Conservation (phyloP, 208 protist genomes). For the Crithidia expoeki region DNA sequence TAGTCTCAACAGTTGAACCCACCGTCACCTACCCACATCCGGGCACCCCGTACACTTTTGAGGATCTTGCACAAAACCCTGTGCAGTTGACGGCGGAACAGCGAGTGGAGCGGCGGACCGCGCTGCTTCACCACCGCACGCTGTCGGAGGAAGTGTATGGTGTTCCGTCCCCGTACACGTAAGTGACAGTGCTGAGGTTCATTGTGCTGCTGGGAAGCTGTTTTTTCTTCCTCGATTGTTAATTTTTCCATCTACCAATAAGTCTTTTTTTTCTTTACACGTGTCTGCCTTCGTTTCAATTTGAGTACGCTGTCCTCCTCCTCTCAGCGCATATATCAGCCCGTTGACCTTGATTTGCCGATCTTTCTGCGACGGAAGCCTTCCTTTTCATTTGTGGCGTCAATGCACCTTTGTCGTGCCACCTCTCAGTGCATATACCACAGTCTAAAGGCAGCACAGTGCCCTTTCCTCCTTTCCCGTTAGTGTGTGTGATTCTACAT, state of each 20-base stretch:
- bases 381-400: too few relatives aligned
- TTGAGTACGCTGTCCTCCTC: background rate
- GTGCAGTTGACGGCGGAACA: conserved; percentile 15
- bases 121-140: conserved; percentile 20
- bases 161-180: conserved; percentile 8
- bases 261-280: background rate
- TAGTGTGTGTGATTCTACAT: too few relatives aligned
- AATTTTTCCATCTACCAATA: background rate
- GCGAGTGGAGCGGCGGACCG: conserved; percentile 17
- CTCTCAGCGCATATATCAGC: too few relatives aligned
- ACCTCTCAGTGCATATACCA: too few relatives aligned
- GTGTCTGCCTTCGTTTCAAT: too few relatives aligned
- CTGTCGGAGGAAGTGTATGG: conserved; percentile 29
- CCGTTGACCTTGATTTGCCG: too few relatives aligned
- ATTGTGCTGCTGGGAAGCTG: background rate
- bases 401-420: too few relatives aligned
- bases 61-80: conserved; percentile 21
- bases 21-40: conserved; percentile 24
- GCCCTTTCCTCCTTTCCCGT: too few relatives aligned
- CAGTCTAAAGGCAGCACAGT: too few relatives aligned
- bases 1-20: background rate
- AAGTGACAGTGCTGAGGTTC: background rate
- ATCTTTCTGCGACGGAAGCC: too few relatives aligned
- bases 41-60: conserved; percentile 17
- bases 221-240: background rate